Evolutionary conservation across 495 filamentous ascomycete genomes (phyloP), one percentile per base, ranked within the genome.

Genomic region (Saxophila tyrrhenica): DNA sequence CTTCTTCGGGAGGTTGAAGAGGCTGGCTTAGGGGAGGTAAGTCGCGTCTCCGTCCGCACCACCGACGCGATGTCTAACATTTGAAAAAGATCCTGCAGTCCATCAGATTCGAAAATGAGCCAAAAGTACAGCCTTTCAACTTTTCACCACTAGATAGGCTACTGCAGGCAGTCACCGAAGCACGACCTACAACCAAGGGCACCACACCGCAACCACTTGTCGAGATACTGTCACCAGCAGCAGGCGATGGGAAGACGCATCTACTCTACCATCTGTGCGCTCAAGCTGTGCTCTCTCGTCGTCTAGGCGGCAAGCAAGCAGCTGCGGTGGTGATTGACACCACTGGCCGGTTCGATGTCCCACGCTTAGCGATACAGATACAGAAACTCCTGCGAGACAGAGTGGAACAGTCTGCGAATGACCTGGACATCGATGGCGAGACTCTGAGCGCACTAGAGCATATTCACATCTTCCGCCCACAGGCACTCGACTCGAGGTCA

Each of bases 271-370:
- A 86, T 63, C 61, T 85, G 7, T 68, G 83, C 3, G 70, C 81
- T 10, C 67, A 74, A 1, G 75, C 78, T 0, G 69, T 86, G 13
- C 70, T 92, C 9, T 76, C 83, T 1, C 39, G 68, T 1, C 20
- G 51, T 3, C 48, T 76, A 2, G 53, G 62, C 32, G 81, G 79
- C n/a, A 73, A 76, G 25, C 65, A 69, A 22, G 76, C 78, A 17
- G 74, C 85, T 1, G 75, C 90, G 1, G 74, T 84, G 2, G 69
- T 89, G 25, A 62, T 95, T 22, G 89, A 95, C 59, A 72, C 81
- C 0, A 82, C 87, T 42, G 73, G 74, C 39, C 75, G 76, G 0
- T 89, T 94, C 57, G 78, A 82, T 25, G 71, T 80, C 11, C 64
- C 74, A 15, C 75, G 81, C 11, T 72, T 92, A 0, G 69, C 62